Conservation (phyloP, 805 yeast genomes). For the Saturnispora galanensis region DNA sequence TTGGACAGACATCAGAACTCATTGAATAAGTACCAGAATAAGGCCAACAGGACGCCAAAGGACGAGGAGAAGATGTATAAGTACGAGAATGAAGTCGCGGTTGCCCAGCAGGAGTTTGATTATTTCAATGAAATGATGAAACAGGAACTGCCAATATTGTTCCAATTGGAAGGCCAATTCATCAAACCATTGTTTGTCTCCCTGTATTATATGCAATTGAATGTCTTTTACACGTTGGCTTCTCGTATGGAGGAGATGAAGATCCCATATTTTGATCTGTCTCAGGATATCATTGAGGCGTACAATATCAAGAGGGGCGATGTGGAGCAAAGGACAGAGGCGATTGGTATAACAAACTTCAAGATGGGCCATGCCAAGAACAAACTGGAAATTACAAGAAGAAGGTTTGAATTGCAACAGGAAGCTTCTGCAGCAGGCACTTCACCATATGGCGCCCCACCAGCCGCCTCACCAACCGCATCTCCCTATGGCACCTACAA, state of each 20-base stretch:
- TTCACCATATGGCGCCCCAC: constrained; percentile 7
- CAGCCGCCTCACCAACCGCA: constrained; percentile 18
- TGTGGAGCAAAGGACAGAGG: constrained; percentile 81
- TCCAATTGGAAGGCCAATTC: constrained; percentile 82
- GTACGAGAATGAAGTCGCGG: constrained; percentile 80
- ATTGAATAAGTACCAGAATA: constrained; percentile 63
- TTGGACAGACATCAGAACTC: constrained; percentile 74
- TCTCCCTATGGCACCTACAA: no score
- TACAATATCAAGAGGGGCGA: constrained; percentile 78
- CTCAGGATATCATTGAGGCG: constrained; percentile 74
- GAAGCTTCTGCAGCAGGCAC: constrained; percentile 27
- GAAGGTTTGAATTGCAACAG: constrained; percentile 49
- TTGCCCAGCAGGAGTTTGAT: constrained; percentile 92
- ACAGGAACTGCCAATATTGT: constrained; percentile 78
- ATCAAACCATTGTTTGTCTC: constrained; percentile 90
- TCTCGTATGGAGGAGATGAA: constrained; percentile 91
- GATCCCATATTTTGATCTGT: constrained; percentile 89
- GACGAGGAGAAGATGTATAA: constrained; percentile 86
- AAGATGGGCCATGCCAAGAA: constrained; percentile 79
- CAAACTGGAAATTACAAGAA: constrained; percentile 74
- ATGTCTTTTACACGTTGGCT: constrained; percentile 88
- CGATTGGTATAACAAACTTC: constrained; percentile 84
- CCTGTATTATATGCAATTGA: constrained; percentile 94
- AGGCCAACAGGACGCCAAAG: constrained; percentile 74
- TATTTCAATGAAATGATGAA: constrained; percentile 93